Evolutionary conservation across 1,284 basidiomycete genomes (phyloP), one percentile per base, ranked within the genome.

Genomic region (Naganishia albida): DNA sequence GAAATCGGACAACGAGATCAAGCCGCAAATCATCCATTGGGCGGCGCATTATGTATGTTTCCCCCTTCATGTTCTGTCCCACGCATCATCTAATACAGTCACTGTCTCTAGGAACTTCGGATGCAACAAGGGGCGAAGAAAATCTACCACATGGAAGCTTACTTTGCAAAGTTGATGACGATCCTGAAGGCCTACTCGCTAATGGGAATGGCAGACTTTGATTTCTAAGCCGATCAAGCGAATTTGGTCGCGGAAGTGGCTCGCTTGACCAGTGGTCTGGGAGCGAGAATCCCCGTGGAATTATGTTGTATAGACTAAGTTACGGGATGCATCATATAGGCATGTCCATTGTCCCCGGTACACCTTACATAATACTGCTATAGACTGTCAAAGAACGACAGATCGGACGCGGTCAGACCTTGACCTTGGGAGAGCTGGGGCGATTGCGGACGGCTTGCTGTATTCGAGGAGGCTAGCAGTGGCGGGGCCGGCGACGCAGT

Each of bases 121-220:
- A 90, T 96, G 89, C 85, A 91, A 40, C 82, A 87, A 68, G 93
- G 93, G 2, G 90, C 83, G 75, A 97, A 97, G 79, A 94, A 95
- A 79, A 96, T 97, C 67, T 96, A 89, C 80, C 93, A 97, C 74
- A 83, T 97, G 49, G 93, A 97, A 75, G 92, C 92, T 18, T 95
- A 78, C 68, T 73, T 79, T 39, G 78, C 78, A 2, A 80, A 79
- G 65, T 65, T 79, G 60, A 80, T 80, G 78, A 75, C 64, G 25
- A 55, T 68, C 34, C 52, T 64, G 46, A 68, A 68, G 49, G 57
- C 62, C 30, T 68, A 49, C 42, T 65, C 63, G 12, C 30, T 65
- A 38, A 59, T 68, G 34, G 67, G 67, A 7, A 26, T 68, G 54
- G 67, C 34, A 26, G 57, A 60, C 39, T 49, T 60, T 46, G 57